A percentile compares a stretch with the other conserved stretches of the same genome.
Conservation (phyloP, 164 flowering plant genomes). For the Euptelea pleiosperma region DNA sequence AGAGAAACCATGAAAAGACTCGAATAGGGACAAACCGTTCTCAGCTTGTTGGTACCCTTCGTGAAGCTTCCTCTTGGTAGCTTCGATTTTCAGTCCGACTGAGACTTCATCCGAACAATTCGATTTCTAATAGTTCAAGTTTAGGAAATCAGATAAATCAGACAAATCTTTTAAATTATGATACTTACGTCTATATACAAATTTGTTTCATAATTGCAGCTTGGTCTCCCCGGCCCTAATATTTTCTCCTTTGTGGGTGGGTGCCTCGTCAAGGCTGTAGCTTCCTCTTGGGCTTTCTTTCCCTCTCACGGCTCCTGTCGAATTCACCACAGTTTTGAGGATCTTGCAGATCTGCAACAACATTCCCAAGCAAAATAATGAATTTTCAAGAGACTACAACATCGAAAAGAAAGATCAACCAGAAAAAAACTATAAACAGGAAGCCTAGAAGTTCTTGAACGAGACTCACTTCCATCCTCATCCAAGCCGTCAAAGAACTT, state of each 20-base stretch:
- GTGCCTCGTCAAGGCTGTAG: conserved; percentile 21
- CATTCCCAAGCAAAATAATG: conserved; percentile 25
- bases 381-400: conserved; percentile 28
- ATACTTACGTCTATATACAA: conserved; percentile 41
- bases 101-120: conserved; percentile 39
- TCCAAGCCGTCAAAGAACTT: conserved; percentile 98
- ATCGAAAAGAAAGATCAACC: conserved; percentile 29
- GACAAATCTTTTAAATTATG: neutral
- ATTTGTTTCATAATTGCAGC: conserved; percentile 25
- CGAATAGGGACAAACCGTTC: conserved; percentile 43
- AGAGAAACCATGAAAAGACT: neutral
- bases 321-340: conserved; percentile 52
- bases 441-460: conserved; percentile 8
- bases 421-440: conserved; percentile 16
- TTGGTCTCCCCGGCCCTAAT: conserved; percentile 54
- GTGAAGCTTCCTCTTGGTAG: conserved; percentile 64
- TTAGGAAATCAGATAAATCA: conserved; percentile 9
- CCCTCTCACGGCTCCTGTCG: conserved; percentile 44
- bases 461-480: conserved; percentile 94
- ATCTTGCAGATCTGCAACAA: conserved; percentile 69
- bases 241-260: conserved; percentile 35
- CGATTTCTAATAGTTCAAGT: conserved; percentile 39
- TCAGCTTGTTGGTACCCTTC: conserved; percentile 78
- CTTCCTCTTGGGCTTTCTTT: conserved; percentile 39
- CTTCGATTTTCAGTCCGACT: conserved; percentile 51